phyloP scores from a whole-genome alignment of 805 yeast genomes.

The Kodamaea restingae region DNA sequence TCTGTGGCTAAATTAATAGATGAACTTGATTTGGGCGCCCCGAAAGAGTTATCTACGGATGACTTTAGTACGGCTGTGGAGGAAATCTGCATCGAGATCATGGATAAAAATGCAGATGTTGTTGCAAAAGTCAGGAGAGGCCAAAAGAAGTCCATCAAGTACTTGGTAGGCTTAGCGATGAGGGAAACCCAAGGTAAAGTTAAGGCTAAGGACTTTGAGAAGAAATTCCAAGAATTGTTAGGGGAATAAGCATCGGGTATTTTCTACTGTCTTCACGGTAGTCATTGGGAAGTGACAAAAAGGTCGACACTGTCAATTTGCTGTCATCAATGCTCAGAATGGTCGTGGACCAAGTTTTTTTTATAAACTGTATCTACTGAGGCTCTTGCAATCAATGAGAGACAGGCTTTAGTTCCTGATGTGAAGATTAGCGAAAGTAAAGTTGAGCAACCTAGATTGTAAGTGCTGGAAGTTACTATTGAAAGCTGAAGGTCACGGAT shows the following conservation, averaged over 20 bases:
- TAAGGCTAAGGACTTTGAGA: slow-evolving; percentile 27
- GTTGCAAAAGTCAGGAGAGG: slow-evolving; percentile 56
- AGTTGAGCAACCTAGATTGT: too few species aligned
- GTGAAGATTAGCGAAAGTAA: too few species aligned
- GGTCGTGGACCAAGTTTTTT: too few species aligned
- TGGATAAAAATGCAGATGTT: slow-evolving; percentile 46
- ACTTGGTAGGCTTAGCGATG: slow-evolving; percentile 83
- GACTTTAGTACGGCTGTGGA: slow-evolving; percentile 32
- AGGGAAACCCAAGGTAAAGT: slow-evolving; percentile 65
- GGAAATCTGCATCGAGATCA: slow-evolving; percentile 44
- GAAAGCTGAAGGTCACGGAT: too few species aligned
- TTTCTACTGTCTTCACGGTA: too few species aligned
- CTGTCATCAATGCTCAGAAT: too few species aligned
- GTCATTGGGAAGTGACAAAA: too few species aligned
- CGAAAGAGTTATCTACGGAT: slow-evolving; percentile 24
- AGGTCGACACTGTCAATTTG: too few species aligned
- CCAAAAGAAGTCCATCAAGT: slow-evolving; percentile 66
- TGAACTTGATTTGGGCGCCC: slow-evolving; percentile 46
- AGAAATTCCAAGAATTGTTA: slow-evolving; percentile 23
- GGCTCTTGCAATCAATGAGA: too few species aligned
- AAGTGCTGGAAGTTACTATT: too few species aligned
- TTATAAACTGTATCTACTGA: too few species aligned
- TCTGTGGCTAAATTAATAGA: slow-evolving; percentile 46
- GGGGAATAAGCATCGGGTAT: not conserved
- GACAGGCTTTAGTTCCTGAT: too few species aligned